Evolutionary conservation across 129 eudicot species (phyloP), one percentile per base, ranked within the genome.

Genomic region (Helianthus tuberosus): DNA sequence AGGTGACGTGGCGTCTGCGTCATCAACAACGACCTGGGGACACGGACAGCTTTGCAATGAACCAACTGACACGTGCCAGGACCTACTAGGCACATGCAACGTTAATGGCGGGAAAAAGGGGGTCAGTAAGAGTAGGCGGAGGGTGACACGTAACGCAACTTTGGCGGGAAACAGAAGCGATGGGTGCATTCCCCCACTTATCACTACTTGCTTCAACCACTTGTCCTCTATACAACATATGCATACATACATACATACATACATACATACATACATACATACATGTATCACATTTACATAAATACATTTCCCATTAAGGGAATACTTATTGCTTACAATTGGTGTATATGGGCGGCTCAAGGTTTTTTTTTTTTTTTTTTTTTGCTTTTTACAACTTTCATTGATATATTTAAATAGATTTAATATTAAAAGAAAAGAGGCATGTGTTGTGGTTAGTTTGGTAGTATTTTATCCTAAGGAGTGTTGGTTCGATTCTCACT

Each of bases 131-230:
- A 5, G 13, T 27, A 36, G 11, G 55, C 50, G 48, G 62, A 54
- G 36, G 63, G 49, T 49, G 57, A 69, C 80, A 84, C 77, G 79
- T 66, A 71, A 36, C 17, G 72, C 69, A 66, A 11, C 69, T 69
- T 8, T 84, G 83, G 89, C 89, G 85, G 83, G 85, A 80, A 84
- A 64, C 27, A 17, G 81, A 81, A 78, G 74, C 84, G 57, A 71
- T 38, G 41, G 53, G 72, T 52, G 36, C 55, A 52, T 13, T 11
- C 63, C 9, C 69, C 69, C 70, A 75, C 80, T 58, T 55, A 72
- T 69, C 78, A 48, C 75, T 13, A 25, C 68, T 73, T 77, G 67
- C 88, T 77, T 80, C 39, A 11, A 41, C 66, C 74, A 80, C 80
- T 80, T 72, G 61, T 50, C 54, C 57, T 58, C 39, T 43, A 16